A percentile compares a stretch with the other conserved stretches of the same genome.
These are phyloP conservation scores for Penicillium freii DNA, from an alignment of 2,329 filamentous ascomycete genomes.

Conservation along the genomic window DNA sequence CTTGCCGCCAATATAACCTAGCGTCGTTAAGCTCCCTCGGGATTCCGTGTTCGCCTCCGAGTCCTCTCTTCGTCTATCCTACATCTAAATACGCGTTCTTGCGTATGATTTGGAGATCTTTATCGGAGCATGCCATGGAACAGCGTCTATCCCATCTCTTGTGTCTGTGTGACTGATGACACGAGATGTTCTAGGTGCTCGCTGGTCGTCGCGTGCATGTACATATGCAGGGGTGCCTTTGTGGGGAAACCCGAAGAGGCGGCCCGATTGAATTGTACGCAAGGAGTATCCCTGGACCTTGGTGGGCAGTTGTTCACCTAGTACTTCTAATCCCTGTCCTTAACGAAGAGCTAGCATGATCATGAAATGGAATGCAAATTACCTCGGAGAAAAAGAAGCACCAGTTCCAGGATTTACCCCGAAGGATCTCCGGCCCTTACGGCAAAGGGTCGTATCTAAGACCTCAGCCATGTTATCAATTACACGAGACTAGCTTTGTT, in stretches of 20 bases:
- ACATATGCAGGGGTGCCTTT: not conserved
- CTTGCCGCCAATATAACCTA: conserved; percentile 2
- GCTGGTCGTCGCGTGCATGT: not conserved
- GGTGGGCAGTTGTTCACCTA: not conserved
- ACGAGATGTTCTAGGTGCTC: not conserved
- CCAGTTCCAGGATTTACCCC: not conserved
- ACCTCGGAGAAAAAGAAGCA: not conserved
- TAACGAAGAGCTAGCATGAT: not conserved
- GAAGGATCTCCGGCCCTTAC: not conserved
- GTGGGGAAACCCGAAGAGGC: not conserved
- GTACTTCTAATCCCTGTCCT: not conserved
- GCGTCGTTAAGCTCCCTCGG: not conserved
- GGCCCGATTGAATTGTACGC: no score
- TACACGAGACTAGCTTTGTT: not conserved
- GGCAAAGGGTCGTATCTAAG: not conserved
- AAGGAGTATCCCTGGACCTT: not conserved
- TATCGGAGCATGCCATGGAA: not conserved
- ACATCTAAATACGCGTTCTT: not conserved
- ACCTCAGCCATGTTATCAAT: not conserved
- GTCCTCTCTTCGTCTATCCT: not conserved
- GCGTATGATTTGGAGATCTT: not conserved
- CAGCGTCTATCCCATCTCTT: not conserved
- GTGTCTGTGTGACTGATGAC: not conserved
- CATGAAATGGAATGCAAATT: not conserved
- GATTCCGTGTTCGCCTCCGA: not conserved